phyloP scores from a whole-genome alignment of 129 eudicot species.

The Flaveria trinervia region DNA sequence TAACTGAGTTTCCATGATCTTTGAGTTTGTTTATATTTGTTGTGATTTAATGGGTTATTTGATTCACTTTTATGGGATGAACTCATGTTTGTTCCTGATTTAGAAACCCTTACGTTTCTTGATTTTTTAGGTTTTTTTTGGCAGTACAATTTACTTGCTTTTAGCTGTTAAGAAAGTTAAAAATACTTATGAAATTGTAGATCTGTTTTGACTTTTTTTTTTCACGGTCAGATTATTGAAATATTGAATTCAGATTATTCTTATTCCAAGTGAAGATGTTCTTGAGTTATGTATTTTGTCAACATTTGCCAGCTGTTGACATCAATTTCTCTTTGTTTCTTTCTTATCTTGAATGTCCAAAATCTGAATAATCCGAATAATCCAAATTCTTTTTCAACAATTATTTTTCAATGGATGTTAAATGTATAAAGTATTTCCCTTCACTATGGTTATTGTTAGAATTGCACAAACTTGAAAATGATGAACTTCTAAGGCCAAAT shows the following conservation, averaged over 20 bases:
- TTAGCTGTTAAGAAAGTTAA: constrained; percentile 27
- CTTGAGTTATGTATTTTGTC: constrained; percentile 20
- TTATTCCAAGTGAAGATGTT: constrained; percentile 27
- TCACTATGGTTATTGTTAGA: constrained; percentile 6
- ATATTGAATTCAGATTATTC: constrained; percentile 6
- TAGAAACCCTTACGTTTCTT: constrained; percentile 13
- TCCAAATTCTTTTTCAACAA: too few relatives aligned
- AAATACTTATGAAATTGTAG: constrained; percentile 21
- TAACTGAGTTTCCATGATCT: neutral
- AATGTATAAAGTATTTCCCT: neutral
- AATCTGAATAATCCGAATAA: neutral
- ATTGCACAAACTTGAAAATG: constrained; percentile 5
- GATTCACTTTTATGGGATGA: constrained; percentile 34
- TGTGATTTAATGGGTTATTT: constrained; percentile 3
- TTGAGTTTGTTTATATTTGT: neutral
- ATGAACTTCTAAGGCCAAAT: constrained; percentile 6
- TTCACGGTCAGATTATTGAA: neutral
- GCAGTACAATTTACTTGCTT: constrained; percentile 24
- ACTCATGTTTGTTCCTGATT: constrained; percentile 24
- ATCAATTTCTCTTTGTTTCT: constrained; percentile 23
- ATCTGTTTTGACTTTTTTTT: constrained; percentile 41
- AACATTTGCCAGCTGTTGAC: constrained; percentile 31
- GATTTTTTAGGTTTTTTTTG: constrained; percentile 22
- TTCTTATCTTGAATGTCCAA: constrained; percentile 9
- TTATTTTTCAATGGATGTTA: neutral